Evolutionary conservation across 768 basidiomycete genomes (phyloP), one percentile per base, ranked within the genome.

Genomic region (Tephrocybe sp.): DNA sequence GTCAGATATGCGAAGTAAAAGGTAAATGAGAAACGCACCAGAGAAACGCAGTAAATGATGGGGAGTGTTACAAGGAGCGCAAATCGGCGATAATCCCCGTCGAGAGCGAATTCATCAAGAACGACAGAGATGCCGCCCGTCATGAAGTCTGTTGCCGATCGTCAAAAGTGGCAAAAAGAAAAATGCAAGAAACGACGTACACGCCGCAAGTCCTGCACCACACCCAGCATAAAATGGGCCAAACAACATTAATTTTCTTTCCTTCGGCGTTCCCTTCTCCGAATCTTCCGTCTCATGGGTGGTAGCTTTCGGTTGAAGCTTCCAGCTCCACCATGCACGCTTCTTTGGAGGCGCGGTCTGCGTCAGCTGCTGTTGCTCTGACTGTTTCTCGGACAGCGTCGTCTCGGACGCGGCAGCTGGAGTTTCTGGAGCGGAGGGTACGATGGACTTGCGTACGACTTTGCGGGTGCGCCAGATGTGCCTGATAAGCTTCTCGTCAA

Each of bases 401-500:
- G 62, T 60, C 16, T 64, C 49, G 4, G 63, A 61, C 25, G 56
- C 54, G 44, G 59, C 47, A 26, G 55, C 46, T 31, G 57, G 31
- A 22, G 52, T 32, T 32, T 52, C 22, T 37, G 57, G 9, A 46
- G 51, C 5, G 54, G 55, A 15, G 41, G 54, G 46, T 44, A 50
- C 26, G 39, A 38, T 31, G 18, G 60, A 58, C 16, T 62, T 55
- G 30, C 62, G 61, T 3, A 48, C 57, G 12, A 60, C 52, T 18
- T 64, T 54, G 18, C 82, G 75, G 9, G 72, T 73, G 34, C 76
- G 69, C 90, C 91, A 92, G 45, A 94, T 86, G 59, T 87, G 84
- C 60, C 83, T 82, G 72, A 92, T 89, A 62, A 93, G 75, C 56
- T 84, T 83, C 31, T 85, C 79, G 57, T 90, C 86, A 56, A 90